Evolutionary conservation across 2,329 filamentous ascomycete species (phyloP).

Genomic region (Fusarium buharicum): DNA sequence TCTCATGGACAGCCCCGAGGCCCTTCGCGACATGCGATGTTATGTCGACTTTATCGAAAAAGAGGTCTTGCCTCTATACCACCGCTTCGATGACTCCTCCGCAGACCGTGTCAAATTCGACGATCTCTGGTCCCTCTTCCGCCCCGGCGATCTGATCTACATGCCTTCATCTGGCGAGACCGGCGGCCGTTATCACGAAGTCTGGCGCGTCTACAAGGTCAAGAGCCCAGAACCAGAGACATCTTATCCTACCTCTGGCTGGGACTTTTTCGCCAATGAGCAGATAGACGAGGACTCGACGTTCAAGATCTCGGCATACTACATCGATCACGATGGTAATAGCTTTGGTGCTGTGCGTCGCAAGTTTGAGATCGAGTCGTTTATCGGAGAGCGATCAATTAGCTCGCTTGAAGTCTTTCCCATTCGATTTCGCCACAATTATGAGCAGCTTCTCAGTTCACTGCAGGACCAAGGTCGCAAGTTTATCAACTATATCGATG

Average conservation of each 20-base stretch:
- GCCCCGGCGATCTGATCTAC: conserved; percentile 54
- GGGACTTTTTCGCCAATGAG: conserved; percentile 52
- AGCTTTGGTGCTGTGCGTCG: conserved; percentile 53
- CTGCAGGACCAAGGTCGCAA: conserved; percentile 49
- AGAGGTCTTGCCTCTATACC: conserved; percentile 53
- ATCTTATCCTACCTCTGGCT: conserved; percentile 45
- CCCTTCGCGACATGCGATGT: conserved; percentile 54
- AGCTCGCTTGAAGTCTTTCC: conserved; percentile 53
- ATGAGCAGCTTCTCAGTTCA: conserved; percentile 49
- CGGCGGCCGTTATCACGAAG: conserved; percentile 52
- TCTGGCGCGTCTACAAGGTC: conserved; percentile 53
- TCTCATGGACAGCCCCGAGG: conserved; percentile 54
- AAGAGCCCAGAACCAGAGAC: conserved; percentile 48
- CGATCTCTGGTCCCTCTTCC: conserved; percentile 57
- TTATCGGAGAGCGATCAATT: conserved; percentile 53
- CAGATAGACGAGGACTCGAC: conserved; percentile 45
- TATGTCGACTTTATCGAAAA: conserved; percentile 58
- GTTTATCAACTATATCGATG: conserved; percentile 49
- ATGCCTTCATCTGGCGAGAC: conserved; percentile 51
- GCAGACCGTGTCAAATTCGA: conserved; percentile 52
- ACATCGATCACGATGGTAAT: conserved; percentile 56
- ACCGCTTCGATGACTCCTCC: conserved; percentile 41
- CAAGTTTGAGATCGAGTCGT: conserved; percentile 52
- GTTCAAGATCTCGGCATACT: conserved; percentile 54
- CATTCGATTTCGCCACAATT: conserved; percentile 52